phyloP scores from a whole-genome alignment of 2,329 filamentous ascomycete genomes.

The Pochonia chlamydosporia region DNA sequence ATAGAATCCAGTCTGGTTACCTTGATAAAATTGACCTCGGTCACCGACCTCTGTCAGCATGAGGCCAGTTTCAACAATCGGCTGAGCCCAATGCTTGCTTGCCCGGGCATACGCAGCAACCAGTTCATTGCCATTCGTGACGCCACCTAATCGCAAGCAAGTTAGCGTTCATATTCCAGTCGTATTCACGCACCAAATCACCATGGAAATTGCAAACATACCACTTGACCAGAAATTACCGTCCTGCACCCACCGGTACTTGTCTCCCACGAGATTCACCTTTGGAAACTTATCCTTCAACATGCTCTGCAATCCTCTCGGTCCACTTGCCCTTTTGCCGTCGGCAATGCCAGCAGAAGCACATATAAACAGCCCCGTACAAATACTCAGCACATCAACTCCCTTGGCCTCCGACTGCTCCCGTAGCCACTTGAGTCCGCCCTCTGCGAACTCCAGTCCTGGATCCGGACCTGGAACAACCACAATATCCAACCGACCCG shows the following conservation, averaged over 20 bases:
- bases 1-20: slow-evolving; percentile 26
- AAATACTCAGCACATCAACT: slow-evolving; percentile 46
- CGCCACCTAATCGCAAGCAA: slow-evolving; percentile 32
- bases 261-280: slow-evolving; percentile 37
- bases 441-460: slow-evolving; percentile 20
- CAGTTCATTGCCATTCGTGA: slow-evolving; percentile 52
- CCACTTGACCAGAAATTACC: slow-evolving; percentile 51
- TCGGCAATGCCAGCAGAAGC: slow-evolving; percentile 42
- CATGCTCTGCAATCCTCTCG: slow-evolving; percentile 35
- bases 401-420: slow-evolving; percentile 29
- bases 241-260: slow-evolving; percentile 44
- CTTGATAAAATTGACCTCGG: slow-evolving; percentile 36
- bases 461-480: slow-evolving; percentile 46
- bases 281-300: slow-evolving; percentile 32
- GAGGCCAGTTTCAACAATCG: slow-evolving; percentile 38
- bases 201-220: slow-evolving; percentile 24
- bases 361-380: slow-evolving; percentile 44
- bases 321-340: slow-evolving; percentile 41
- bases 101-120: slow-evolving; percentile 45
- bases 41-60: slow-evolving; percentile 44
- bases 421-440: slow-evolving; percentile 35
- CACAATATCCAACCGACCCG: slow-evolving; percentile 45
- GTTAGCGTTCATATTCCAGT: no score
- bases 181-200: no score
- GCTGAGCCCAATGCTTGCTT: slow-evolving; percentile 34